Percentiles rank a stretch among this genome's conserved stretches.
Conservation (phyloP, 208 protist genomes). For the Leishmania braziliensis region DNA sequence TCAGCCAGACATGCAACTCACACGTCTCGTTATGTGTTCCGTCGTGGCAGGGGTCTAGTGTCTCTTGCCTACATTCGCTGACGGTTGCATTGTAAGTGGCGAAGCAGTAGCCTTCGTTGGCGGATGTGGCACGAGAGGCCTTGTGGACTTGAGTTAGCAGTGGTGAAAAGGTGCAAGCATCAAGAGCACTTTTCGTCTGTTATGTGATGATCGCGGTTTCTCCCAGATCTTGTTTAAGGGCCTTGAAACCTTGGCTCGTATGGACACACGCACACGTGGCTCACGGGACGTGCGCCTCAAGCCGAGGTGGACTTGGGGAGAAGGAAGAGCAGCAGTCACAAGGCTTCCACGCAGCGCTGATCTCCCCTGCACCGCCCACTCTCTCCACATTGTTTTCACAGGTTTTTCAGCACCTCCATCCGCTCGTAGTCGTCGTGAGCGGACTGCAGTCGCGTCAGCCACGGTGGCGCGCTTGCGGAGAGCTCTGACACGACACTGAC, state of each 20-base stretch:
- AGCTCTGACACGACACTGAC: conserved; percentile 10
- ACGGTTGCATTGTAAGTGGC: background rate
- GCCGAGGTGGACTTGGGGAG: background rate
- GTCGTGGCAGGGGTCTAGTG: background rate
- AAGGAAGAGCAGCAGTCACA: background rate
- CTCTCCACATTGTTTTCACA: conserved; percentile 3
- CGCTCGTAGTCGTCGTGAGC: conserved; percentile 63
- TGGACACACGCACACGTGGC: background rate
- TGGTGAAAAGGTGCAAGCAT: background rate
- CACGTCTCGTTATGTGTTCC: background rate
- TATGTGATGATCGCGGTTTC: background rate
- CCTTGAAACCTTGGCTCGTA: background rate
- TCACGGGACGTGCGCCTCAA: background rate
- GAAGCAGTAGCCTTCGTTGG: background rate
- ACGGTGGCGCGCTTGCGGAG: conserved; percentile 24
- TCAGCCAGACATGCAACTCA: background rate
- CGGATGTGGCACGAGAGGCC: background rate
- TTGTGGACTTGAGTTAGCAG: background rate
- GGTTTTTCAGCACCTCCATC: conserved; percentile 38
- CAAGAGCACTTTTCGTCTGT: background rate
- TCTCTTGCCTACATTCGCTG: background rate
- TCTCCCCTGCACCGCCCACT: background rate
- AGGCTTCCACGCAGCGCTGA: background rate
- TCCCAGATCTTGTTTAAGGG: background rate
- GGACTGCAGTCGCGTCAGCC: conserved; percentile 34